Percentiles rank a stretch among this genome's conserved stretches.
Evolutionary conservation across 116 monocot species (phyloP).

Genomic region (Dioscorea cayenensis): DNA sequence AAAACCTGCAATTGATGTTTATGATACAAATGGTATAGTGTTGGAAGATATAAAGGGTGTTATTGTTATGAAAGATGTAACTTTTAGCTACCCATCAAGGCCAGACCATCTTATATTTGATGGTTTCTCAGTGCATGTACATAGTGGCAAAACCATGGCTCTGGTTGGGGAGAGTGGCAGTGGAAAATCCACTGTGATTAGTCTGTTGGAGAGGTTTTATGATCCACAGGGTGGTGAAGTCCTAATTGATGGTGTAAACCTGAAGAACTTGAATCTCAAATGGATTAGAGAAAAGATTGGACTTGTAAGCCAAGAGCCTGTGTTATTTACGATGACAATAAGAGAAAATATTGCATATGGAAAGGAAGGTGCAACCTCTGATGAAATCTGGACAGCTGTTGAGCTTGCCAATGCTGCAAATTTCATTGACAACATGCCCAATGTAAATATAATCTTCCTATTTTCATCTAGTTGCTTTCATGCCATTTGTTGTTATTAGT

Average conservation of each 20-base stretch:
- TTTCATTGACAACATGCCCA: conserved; percentile 51
- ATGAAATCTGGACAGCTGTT: conserved; percentile 38
- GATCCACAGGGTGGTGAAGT: conserved; percentile 33
- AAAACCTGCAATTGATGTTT: too few species aligned
- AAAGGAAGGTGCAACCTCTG: conserved; percentile 36
- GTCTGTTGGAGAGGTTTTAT: conserved; percentile 41
- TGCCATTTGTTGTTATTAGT: background rate
- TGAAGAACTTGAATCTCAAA: conserved; percentile 13
- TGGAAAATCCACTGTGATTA: conserved; percentile 36
- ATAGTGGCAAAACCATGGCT: too few species aligned
- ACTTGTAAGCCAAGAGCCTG: conserved; percentile 57
- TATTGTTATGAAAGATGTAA: too few species aligned
- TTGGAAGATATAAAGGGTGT: too few species aligned
- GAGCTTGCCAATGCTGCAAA: conserved; percentile 51
- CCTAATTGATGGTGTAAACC: conserved; percentile 29
- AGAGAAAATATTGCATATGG: conserved; percentile 55
- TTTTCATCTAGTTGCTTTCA: background rate
- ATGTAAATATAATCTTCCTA: conserved; percentile 15
- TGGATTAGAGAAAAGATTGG: conserved; percentile 17
- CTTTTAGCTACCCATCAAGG: too few species aligned
- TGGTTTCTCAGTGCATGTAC: too few species aligned
- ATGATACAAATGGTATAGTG: too few species aligned
- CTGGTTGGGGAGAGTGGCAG: conserved; percentile 42
- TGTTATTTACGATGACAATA: conserved; percentile 38
- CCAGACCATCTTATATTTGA: too few species aligned